Conservation (phyloP, 768 basidiomycete genomes). For the Stropharia rugosoannulata region DNA sequence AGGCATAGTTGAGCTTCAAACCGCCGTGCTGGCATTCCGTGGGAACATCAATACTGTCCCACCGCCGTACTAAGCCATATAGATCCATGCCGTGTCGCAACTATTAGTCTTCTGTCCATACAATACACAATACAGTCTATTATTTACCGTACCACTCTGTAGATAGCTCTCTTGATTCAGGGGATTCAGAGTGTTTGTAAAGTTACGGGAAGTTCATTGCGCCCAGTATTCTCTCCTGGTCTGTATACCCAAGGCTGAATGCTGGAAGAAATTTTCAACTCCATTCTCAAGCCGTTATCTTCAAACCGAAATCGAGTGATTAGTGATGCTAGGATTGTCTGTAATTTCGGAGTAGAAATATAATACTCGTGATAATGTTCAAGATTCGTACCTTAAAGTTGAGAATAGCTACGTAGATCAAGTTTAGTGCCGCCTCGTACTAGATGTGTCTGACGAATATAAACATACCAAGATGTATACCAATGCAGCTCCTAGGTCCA, state of each 20-base stretch:
- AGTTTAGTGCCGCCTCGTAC: background rate
- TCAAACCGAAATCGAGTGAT: background rate
- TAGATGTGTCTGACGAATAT: background rate
- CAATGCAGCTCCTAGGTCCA: conserved; percentile 1
- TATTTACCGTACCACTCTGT: no score
- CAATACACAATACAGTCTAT: no score
- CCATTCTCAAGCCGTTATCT: background rate
- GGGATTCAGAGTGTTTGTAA: background rate
- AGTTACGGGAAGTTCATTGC: background rate
- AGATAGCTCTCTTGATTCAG: no score
- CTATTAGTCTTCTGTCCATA: no score
- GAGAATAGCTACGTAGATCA: background rate
- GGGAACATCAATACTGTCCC: no score
- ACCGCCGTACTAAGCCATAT: no score
- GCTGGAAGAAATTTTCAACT: background rate
- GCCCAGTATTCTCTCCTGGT: background rate
- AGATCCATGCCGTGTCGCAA: no score
- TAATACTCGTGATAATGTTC: background rate
- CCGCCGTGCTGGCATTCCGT: no score
- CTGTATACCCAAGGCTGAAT: background rate
- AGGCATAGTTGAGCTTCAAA: no score
- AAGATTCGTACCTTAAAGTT: background rate
- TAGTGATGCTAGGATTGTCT: background rate
- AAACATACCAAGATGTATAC: background rate
- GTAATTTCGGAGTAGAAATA: background rate